Evolutionary conservation across 2,329 filamentous ascomycete genomes (phyloP).

Genomic region (Tricladium varicosporioides): DNA sequence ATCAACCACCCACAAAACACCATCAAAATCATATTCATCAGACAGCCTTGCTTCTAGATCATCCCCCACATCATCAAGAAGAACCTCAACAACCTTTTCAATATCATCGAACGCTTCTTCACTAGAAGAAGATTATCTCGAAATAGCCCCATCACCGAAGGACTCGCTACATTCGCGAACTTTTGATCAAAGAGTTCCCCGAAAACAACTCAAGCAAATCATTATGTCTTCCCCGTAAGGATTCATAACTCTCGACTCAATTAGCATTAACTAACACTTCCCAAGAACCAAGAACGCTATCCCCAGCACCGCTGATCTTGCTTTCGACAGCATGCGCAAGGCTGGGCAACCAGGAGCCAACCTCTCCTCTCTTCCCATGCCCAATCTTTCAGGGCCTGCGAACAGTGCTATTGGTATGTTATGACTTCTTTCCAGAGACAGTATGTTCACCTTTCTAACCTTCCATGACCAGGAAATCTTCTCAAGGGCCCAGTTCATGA

Average conservation of each 20-base stretch:
- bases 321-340: background rate
- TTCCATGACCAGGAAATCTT: background rate
- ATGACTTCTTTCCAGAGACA: background rate
- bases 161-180: background rate
- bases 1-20: background rate
- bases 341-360: background rate
- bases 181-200: background rate
- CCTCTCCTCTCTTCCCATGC: background rate
- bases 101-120: background rate
- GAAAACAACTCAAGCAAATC: background rate
- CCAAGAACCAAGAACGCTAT: background rate
- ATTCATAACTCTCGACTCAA: background rate
- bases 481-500: background rate
- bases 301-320: background rate
- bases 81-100: background rate
- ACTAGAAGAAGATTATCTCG: background rate
- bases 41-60: background rate
- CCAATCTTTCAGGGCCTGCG: background rate
- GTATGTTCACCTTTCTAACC: too few species aligned
- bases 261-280: too few species aligned
- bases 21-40: background rate
- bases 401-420: background rate
- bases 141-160: background rate
- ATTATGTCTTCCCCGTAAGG: background rate
- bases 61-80: background rate